Base-by-base conservation (phyloP, 768 basidiomycete species). In the Sporobolomyces pararoseus region DNA sequence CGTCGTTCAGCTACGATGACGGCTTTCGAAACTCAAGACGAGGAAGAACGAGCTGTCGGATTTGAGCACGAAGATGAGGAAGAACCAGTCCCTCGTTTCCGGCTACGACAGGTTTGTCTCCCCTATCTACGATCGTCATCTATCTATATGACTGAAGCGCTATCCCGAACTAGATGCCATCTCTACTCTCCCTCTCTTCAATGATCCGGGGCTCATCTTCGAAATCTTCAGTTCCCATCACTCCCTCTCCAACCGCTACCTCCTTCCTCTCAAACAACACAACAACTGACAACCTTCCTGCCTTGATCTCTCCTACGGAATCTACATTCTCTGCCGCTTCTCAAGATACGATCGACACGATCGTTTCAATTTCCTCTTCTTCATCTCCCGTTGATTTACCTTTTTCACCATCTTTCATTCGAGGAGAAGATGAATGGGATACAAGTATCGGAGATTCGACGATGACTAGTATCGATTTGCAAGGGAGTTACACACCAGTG, bases 251-350 rank as follows among this genome's bases (percentile, higher is more conserved):
- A 23, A 61, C 59, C 16, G 46, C 59, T 16, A 39, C 46, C 17
- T 61, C 59, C 9, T 61, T 61, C 32, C 46, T 61, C 46, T 61
- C 59, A 27, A 46, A 44, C 59, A 49, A 61, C 29, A 49, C 59
- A 21, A 47, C 59, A 2, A 35, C 59, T 19, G 59, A 61, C 32
- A n/a, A 49, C 31, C 59, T 61, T 32, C 59, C 59, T 2, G 59
- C 29, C 4, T 32, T 61, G 31, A 29, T 61, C 39, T 59, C 58
- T 44, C 59, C 59, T 21, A 61, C 59, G 14, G 59, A 61, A 47
- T 61, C 59, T 3, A 47, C 4, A 10, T 61, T 61, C 46, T 61
- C 59, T 12, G 4, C 44, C 6, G 9, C 27, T 7, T 47, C 59
- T 17, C 44, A 35, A 32, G 46, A 49, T 27, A 27, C 59, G 46